These are phyloP conservation scores for Epichloe hybrida DNA, from an alignment of 2,329 filamentous ascomycete genomes.

Conservation along the genomic window DNA sequence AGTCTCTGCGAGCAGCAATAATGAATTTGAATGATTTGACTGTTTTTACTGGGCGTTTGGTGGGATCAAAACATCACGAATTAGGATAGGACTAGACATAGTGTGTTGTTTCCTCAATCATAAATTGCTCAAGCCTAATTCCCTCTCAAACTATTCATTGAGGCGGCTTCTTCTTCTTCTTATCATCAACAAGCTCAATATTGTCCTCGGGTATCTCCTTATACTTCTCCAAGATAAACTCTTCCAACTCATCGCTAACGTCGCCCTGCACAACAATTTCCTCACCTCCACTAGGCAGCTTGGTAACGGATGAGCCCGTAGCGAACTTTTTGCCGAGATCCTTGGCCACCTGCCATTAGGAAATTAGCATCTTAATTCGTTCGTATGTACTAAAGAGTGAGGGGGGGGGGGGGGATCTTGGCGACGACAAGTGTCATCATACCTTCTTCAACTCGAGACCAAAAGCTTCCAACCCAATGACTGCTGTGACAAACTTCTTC, in stretches of 20 bases:
- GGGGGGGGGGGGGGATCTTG: not conserved
- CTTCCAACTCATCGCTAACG: conserved; percentile 84
- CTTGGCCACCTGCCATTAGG: conserved; percentile 52
- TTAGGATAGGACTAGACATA: not conserved
- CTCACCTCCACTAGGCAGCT: conserved; percentile 71
- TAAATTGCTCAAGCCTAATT: not conserved
- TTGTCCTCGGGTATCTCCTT: conserved; percentile 88
- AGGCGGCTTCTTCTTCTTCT: conserved; percentile 59
- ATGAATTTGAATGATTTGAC: not conserved
- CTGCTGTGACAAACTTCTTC: conserved; percentile 87
- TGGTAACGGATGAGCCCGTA: conserved; percentile 84
- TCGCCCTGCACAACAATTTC: conserved; percentile 98
- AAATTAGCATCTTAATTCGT: not conserved
- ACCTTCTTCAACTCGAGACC: conserved; percentile 86
- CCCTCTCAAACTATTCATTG: not conserved
- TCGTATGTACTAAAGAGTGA: not conserved
- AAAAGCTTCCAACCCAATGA: conserved; percentile 83
- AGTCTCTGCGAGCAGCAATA: conserved; percentile 6
- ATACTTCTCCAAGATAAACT: conserved; percentile 82
- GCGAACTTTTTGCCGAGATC: conserved; percentile 98
- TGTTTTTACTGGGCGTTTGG: not conserved
- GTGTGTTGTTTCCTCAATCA: not conserved
- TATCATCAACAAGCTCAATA: conserved; percentile 87
- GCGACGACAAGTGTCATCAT: not conserved
- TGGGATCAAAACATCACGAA: not conserved